phyloP scores from a whole-genome alignment of 2,329 filamentous ascomycete genomes.

The Penicillium psychrosexuale region DNA sequence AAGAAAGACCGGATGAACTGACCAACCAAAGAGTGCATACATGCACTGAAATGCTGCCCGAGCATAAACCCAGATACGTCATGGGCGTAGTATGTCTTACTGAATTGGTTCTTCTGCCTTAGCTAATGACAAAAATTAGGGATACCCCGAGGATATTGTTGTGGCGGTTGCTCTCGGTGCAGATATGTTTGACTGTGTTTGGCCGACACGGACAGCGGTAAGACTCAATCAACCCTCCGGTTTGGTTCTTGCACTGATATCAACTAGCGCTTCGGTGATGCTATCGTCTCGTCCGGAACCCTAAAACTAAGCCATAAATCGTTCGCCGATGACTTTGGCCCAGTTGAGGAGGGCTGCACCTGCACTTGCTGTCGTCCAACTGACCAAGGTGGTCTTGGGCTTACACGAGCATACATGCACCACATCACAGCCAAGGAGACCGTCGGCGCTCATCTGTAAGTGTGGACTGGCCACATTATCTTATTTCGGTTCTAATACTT shows the following conservation, averaged over 20 bases:
- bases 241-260: not conserved
- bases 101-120: not conserved
- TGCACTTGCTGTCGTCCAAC: conserved; percentile 72
- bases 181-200: conserved; percentile 99
- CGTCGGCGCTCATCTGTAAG: conserved; percentile 70
- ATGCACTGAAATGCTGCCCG: conserved; percentile 80
- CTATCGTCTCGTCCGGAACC: conserved; percentile 76
- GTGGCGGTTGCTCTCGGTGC: conserved; percentile 91
- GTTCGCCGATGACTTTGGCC: conserved; percentile 75
- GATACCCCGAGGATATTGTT: conserved; percentile 92
- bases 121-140: conserved; percentile 42
- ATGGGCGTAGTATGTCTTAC: conserved; percentile 76
- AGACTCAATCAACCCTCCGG: conserved; percentile 19
- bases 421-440: conserved; percentile 95
- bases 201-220: conserved; percentile 89
- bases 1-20: conserved; percentile 2
- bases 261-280: conserved; percentile 78
- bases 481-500: conserved; percentile 10
- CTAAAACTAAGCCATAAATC: conserved; percentile 76
- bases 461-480: not conserved
- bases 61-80: conserved; percentile 93
- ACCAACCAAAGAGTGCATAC: conserved; percentile 59
- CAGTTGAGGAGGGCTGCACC: conserved; percentile 77
- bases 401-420: conserved; percentile 86
- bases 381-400: conserved; percentile 68